Evolutionary conservation across 2,329 filamentous ascomycete genomes (phyloP).

Genomic region (Cyanodermella asteris): DNA sequence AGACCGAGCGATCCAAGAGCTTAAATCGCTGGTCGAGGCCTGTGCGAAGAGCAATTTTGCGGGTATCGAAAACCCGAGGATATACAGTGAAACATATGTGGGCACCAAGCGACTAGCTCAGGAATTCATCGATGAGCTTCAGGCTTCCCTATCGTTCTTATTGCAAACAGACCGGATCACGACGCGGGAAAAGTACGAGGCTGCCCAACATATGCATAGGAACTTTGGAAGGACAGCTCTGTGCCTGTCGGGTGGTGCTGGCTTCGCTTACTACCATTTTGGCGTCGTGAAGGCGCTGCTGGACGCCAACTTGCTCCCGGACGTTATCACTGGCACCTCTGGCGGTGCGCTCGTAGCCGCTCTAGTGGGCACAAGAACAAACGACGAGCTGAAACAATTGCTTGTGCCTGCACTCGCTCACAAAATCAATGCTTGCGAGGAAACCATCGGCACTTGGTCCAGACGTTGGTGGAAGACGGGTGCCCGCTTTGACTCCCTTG

Average conservation of each 20-base stretch:
- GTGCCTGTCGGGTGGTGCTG: slow-evolving; percentile 79
- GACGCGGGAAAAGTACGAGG: slow-evolving; percentile 48
- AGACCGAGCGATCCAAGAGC: slow-evolving; percentile 43
- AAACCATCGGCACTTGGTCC: slow-evolving; percentile 49
- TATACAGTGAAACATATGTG: slow-evolving; percentile 97
- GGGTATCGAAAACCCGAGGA: slow-evolving; percentile 71
- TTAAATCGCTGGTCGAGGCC: slow-evolving; percentile 59
- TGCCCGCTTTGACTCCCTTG: slow-evolving; percentile 72
- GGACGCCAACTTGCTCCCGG: slow-evolving; percentile 65
- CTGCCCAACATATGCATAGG: slow-evolving; percentile 74
- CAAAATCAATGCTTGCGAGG: slow-evolving; percentile 67
- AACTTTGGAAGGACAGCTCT: slow-evolving; percentile 86
- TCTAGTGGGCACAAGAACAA: slow-evolving; percentile 68
- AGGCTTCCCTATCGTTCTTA: slow-evolving; percentile 41
- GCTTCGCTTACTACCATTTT: slow-evolving; percentile 93
- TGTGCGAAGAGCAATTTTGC: slow-evolving; percentile 97
- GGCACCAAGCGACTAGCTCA: slow-evolving; percentile 93
- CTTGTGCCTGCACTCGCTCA: slow-evolving; percentile 71
- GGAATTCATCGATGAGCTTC: slow-evolving; percentile 57
- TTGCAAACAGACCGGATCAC: slow-evolving; percentile 44
- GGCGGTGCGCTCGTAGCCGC: slow-evolving; percentile 80
- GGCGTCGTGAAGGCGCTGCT: slow-evolving; percentile 77
- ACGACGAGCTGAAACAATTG: slow-evolving; percentile 70
- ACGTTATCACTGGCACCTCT: slow-evolving; percentile 91
- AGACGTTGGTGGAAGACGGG: slow-evolving; percentile 80